Conservation (phyloP, 768 basidiomycete species). For the Phallus indusiatus region DNA sequence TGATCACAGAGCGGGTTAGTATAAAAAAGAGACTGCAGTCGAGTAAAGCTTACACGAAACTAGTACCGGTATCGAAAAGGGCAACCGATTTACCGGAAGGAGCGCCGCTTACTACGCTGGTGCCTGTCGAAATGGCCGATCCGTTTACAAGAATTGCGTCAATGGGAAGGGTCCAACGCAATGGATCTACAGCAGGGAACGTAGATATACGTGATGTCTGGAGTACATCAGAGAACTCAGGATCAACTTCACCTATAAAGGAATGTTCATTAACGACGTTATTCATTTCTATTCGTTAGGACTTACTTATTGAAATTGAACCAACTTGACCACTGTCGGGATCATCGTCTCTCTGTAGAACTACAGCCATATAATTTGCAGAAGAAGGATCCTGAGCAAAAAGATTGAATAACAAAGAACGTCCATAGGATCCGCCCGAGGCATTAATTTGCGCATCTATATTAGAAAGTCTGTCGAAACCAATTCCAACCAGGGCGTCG, state of each 20-base stretch:
- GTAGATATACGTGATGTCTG: constrained; percentile 55
- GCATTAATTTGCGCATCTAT: constrained; percentile 54
- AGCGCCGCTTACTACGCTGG: constrained; percentile 43
- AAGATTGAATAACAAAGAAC: constrained; percentile 65
- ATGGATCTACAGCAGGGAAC: constrained; percentile 56
- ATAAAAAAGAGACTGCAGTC: constrained; percentile 3
- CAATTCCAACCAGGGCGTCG: constrained; percentile 63
- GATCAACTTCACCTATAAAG: constrained; percentile 53
- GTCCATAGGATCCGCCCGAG: constrained; percentile 48
- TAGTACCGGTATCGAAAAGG: constrained; percentile 73
- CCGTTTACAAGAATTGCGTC: constrained; percentile 60
- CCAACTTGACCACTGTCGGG: constrained; percentile 49
- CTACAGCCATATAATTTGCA: constrained; percentile 76
- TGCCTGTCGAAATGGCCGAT: constrained; percentile 36
- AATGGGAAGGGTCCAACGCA: constrained; percentile 67
- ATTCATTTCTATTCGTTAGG: not conserved
- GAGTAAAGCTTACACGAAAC: constrained; percentile 54
- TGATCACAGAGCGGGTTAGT: not conserved
- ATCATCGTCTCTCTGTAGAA: constrained; percentile 53
- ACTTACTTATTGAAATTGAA: constrained; percentile 60
- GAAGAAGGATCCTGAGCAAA: constrained; percentile 58
- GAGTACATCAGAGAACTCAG: constrained; percentile 50
- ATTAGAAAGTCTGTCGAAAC: constrained; percentile 67
- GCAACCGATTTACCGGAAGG: constrained; percentile 66
- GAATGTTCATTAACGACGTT: not conserved